These are phyloP conservation scores for Aspergillus steynii DNA, from an alignment of 495 filamentous ascomycete species.

Conservation along the genomic window DNA sequence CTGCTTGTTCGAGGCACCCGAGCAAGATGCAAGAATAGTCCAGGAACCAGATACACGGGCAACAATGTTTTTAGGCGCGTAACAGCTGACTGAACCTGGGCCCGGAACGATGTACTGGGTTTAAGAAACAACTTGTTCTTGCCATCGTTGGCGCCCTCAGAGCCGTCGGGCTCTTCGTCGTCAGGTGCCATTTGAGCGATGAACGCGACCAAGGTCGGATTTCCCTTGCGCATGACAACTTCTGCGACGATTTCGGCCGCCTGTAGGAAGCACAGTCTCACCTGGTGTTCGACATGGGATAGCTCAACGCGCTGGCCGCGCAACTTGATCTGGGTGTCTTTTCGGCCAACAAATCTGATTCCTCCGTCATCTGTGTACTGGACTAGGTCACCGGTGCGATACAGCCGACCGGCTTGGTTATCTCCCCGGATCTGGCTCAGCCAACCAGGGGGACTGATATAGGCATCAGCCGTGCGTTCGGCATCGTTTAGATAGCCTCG, in stretches of 20 bases:
- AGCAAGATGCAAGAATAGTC: too few species aligned
- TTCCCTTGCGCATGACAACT: too few species aligned
- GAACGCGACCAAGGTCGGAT: background rate
- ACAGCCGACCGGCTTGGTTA: slow-evolving; percentile 7
- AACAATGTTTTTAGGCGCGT: too few species aligned
- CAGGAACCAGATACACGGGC: too few species aligned
- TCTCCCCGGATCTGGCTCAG: background rate
- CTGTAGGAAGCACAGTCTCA: background rate
- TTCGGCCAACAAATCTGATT: slow-evolving; percentile 20
- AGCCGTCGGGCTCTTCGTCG: too few species aligned
- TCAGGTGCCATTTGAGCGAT: too few species aligned
- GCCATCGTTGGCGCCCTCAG: too few species aligned
- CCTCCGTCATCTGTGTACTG: slow-evolving; percentile 28
- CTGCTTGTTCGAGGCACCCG: too few species aligned
- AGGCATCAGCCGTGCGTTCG: slow-evolving; percentile 24
- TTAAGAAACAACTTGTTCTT: too few species aligned
- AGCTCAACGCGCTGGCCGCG: slow-evolving; percentile 54
- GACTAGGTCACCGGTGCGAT: slow-evolving; percentile 36
- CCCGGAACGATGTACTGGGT: too few species aligned
- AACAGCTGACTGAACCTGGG: too few species aligned
- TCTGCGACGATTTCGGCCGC: background rate
- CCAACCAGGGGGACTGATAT: background rate
- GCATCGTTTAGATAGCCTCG: background rate
- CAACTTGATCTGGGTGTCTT: slow-evolving; percentile 8
- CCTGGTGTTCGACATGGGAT: background rate